Percentiles rank a stretch among this genome's conserved stretches.
Evolutionary conservation across 164 flowering plant species (phyloP).

Genomic region (Magnolia sinica): DNA sequence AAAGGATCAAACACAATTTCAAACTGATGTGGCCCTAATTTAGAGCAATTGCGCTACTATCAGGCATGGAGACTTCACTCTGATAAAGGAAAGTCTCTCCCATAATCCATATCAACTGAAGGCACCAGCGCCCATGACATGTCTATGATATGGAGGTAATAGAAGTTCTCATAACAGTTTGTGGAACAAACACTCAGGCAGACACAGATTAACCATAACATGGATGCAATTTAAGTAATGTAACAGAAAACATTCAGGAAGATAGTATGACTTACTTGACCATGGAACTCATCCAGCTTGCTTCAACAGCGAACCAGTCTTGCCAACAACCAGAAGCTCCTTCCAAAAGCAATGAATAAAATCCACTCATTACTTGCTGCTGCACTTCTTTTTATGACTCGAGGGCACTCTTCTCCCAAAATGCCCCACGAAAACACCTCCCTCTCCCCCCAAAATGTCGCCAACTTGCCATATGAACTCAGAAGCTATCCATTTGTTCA

Average conservation of each 20-base stretch:
- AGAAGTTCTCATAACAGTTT: background rate
- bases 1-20: too few relatives aligned
- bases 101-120: too few relatives aligned
- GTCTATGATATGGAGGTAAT: too few relatives aligned
- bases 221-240: constrained; percentile 13
- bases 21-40: too few relatives aligned
- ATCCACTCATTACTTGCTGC: constrained; percentile 16
- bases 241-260: constrained; percentile 16
- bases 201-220: constrained; percentile 10
- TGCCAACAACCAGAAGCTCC: constrained; percentile 19
- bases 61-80: too few relatives aligned
- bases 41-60: too few relatives aligned
- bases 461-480: background rate
- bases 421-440: background rate
- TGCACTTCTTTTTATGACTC: constrained; percentile 1
- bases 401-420: background rate
- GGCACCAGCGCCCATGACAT: too few relatives aligned
- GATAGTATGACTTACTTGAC: constrained; percentile 29
- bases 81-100: too few relatives aligned
- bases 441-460: background rate
- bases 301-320: constrained; percentile 22
- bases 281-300: constrained; percentile 18
- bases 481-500: background rate
- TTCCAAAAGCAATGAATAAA: constrained; percentile 16
- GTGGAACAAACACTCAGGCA: background rate